Evolutionary conservation across 2,329 filamentous ascomycete genomes (phyloP), one percentile per base, ranked within the genome.

Genomic region (Alternaria sp.): DNA sequence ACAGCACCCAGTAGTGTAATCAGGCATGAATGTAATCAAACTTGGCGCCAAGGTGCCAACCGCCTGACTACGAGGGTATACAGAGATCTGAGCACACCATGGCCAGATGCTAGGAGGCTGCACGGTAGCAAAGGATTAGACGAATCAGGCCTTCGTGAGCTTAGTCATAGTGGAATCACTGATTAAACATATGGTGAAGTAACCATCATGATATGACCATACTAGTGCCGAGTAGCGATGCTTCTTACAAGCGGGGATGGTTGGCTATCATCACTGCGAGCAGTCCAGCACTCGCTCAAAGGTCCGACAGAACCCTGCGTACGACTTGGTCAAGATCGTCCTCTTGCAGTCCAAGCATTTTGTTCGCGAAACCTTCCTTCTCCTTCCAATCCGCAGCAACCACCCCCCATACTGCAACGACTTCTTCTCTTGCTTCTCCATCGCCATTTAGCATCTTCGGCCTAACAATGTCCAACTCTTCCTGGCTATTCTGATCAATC

Each of bases 401-500:
- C 20, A 78, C 65, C 4, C 75, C 75, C 71, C 70, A 74, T 5
- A 77, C 69, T 4, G 71, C 73, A 3, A 78, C 75, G 1, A 74
- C 69, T 51, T 77, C 74, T 47, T 78, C 75, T 11, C 57, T 61
- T 2, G 75, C 73, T 11, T 77, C 70, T 8, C 54, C 44, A 63
- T 77, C 75, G 0, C 75, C 75, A 3, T 65, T 59, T n/a, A 76
- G 44, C 74, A 78, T 75, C 61, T 69, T 76, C 12, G 74, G 73
- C 39, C 74, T 66, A 12, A 59, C 58, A 14, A 65, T 57, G 18
- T 61, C 58, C 38, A 78, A 18, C 53, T 68, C 64, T 46, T 74
- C 65, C 39, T 76, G 66, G 18, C 79, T 79, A 9, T 75, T 79
- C 34, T 79, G 74, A 5, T 74, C 72, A 11, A 80, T 80, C 3